Conservation (phyloP, 257 asterid genomes). For the Solanum clarkiae region DNA sequence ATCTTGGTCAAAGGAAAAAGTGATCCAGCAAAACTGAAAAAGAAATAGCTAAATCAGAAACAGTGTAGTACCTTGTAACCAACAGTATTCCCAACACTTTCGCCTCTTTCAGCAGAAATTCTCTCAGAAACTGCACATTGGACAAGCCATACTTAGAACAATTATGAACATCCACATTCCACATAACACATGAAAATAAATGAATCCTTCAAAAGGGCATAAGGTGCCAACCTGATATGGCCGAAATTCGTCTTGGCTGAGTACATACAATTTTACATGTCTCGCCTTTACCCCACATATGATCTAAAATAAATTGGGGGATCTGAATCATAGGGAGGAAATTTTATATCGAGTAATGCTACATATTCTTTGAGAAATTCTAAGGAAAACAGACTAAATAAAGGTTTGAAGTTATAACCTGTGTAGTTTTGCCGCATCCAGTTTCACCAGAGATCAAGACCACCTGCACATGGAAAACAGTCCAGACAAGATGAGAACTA, state of each 20-base stretch:
- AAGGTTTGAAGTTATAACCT: slow-evolving; percentile 31
- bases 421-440: slow-evolving; percentile 96
- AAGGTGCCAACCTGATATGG: slow-evolving; percentile 59
- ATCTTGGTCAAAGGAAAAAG: neutral
- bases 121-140: slow-evolving; percentile 80
- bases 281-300: slow-evolving; percentile 78
- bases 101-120: slow-evolving; percentile 93
- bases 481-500: neutral
- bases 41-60: neutral
- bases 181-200: neutral
- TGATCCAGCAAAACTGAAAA: neutral
- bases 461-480: slow-evolving; percentile 37
- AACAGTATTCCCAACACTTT: slow-evolving; percentile 69
- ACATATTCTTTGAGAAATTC: neutral
- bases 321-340: slow-evolving; percentile 36
- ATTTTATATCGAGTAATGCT: neutral
- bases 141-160: neutral
- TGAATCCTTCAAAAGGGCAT: neutral
- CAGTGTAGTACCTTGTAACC: slow-evolving; percentile 75
- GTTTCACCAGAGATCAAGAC: slow-evolving; percentile 95
- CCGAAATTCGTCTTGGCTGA: slow-evolving; percentile 93
- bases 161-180: neutral
- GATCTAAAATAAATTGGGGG: slow-evolving; percentile 85
- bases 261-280: slow-evolving; percentile 81
- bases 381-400: neutral